Base-by-base conservation (phyloP, 495 filamentous ascomycete genomes). In the Cairneyella variabilis region DNA sequence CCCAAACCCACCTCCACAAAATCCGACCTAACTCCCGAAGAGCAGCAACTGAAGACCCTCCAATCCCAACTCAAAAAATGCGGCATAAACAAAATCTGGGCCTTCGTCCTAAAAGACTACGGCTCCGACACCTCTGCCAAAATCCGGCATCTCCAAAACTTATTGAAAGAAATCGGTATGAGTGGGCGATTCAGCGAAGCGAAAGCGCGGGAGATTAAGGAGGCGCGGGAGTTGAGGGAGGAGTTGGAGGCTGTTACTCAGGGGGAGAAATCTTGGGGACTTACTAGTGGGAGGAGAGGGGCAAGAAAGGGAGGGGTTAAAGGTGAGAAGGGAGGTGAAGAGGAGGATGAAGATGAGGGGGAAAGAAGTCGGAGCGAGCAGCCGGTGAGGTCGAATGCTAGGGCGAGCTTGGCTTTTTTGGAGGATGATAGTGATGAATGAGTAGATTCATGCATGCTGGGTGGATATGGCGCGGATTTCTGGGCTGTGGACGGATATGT, bases 21-120 rank as follows among this genome's bases (percentile, higher is more conserved):
- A 51, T 42, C 32, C 10, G 81, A 85, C 9, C 59, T 74, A 6
- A 78, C 83, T 30, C 79, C 86, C 0, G 79, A 89, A 53, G 83
- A 92, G 14, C 28, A 36, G 81, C 77, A 8, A 86, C 93, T 97
- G 67, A 97, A 92, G 66, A 83, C 82, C n/a, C 76, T 98, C 14
- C 93, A 98, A 69, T 79, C 81, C 18, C 90, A 90, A 69, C 76
- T 98, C 25, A 61, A 87, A 37, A 97, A 96, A 71, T 98, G 93
- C 62, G 93, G 93, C 39, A 83, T 98, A 42, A 88, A 90, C 27
- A 97, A 97, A 64, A 79, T 97, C 57, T 98, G 95, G 93, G 75
- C 74, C 32, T 80, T 84, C 51, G 89, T 96, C 69, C 77, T 98
- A 45, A 85, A 88, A 56, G 86, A 82, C 64, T 85, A 83, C 40